A percentile compares a stretch with the other conserved stretches of the same genome.
These are phyloP conservation scores for Penicillium oxalicum DNA, from an alignment of 2,329 filamentous ascomycete genomes.

Conservation along the genomic window DNA sequence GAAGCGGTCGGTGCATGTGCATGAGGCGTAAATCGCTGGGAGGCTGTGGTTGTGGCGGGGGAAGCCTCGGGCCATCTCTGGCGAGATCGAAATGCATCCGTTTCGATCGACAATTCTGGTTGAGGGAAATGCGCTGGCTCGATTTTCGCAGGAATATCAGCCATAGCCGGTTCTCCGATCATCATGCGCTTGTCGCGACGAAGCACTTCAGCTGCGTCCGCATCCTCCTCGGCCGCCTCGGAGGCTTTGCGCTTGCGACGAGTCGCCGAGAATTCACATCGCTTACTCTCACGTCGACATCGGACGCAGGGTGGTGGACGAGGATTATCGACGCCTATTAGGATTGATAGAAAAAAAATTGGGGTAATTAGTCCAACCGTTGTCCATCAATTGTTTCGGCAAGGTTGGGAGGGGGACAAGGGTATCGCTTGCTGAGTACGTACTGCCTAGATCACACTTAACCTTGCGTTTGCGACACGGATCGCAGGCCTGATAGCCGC, in stretches of 20 bases:
- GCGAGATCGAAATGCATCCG: conserved; percentile 17
- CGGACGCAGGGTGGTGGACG: conserved; percentile 89
- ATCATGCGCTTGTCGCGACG: conserved; percentile 49
- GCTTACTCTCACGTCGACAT: conserved; percentile 89
- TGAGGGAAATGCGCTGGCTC: conserved; percentile 25
- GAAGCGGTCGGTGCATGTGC: conserved; percentile 18
- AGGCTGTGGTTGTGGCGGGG: conserved; percentile 14
- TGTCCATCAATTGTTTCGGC: background rate
- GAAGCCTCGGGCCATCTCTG: conserved; percentile 30
- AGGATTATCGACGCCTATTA: conserved; percentile 71
- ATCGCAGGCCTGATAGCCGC: conserved; percentile 46
- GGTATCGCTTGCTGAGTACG: conserved; percentile 19
- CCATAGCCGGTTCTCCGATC: conserved; percentile 39
- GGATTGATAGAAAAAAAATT: background rate
- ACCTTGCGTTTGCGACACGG: conserved; percentile 46
- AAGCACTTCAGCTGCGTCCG: conserved; percentile 37
- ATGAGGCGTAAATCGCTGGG: conserved; percentile 26
- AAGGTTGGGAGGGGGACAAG: conserved; percentile 3
- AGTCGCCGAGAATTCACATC: conserved; percentile 94
- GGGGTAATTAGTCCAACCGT: conserved; percentile 12
- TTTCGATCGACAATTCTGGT: conserved; percentile 24
- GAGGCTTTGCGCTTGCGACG: conserved; percentile 80
- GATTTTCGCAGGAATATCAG: conserved; percentile 16
- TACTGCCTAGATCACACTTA: conserved; percentile 46
- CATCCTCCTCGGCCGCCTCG: conserved; percentile 39